Conservation (phyloP, 2,329 filamentous ascomycete genomes). For the Calonectria henricotiae region DNA sequence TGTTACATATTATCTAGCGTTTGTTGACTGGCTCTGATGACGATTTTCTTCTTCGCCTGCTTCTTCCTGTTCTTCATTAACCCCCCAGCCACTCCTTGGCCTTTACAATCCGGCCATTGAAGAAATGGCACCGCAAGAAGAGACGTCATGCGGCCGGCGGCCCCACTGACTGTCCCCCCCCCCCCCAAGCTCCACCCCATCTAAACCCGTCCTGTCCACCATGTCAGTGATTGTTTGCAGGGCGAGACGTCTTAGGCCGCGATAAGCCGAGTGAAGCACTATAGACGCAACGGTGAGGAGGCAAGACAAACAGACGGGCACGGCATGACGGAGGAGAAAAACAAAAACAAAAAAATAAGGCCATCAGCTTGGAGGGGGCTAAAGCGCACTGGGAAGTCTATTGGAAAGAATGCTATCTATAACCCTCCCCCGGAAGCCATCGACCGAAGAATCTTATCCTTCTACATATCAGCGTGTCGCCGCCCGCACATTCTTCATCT, state of each 20-base stretch:
- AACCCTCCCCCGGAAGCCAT: neutral
- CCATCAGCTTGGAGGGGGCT: neutral
- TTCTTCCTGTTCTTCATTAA: neutral
- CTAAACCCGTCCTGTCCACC: neutral
- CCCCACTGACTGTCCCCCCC: slow-evolving; percentile 32
- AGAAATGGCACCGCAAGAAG: slow-evolving; percentile 17
- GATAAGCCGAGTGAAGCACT: slow-evolving; percentile 52
- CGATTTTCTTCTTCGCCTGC: neutral
- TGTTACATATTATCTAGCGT: neutral
- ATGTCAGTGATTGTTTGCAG: slow-evolving; percentile 34
- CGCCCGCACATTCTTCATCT: slow-evolving; percentile 1
- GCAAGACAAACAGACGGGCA: slow-evolving; percentile 25
- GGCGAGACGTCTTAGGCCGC: slow-evolving; percentile 48
- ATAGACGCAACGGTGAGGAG: slow-evolving; percentile 16
- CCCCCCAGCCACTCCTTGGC: neutral
- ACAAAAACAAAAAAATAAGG: slow-evolving; percentile 34
- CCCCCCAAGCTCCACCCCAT: neutral
- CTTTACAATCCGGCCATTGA: neutral
- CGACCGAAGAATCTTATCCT: slow-evolving; percentile 14
- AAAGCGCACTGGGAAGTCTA: slow-evolving; percentile 7
- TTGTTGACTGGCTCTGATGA: neutral
- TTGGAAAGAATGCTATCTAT: slow-evolving; percentile 25
- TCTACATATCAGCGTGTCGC: slow-evolving; percentile 18
- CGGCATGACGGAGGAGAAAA: neutral
- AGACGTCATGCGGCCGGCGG: slow-evolving; percentile 50